A percentile compares a stretch with the other conserved stretches of the same genome.
Conservation (phyloP, 1,284 basidiomycete genomes). For the Cryptococcus sp. region DNA sequence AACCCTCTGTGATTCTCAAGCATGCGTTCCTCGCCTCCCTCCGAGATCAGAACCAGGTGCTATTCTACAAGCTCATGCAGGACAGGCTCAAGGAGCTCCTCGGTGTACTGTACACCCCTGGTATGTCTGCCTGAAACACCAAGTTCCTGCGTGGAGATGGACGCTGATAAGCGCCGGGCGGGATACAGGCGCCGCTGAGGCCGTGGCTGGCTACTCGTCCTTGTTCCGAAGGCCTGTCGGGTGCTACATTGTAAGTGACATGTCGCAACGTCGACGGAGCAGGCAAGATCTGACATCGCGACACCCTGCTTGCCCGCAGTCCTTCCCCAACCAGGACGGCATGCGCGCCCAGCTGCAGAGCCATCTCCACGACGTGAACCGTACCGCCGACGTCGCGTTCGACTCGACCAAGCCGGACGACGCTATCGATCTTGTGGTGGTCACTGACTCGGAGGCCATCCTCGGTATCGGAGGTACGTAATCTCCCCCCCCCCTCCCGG, state of each 20-base stretch:
- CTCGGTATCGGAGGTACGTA: conserved; percentile 60
- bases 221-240: conserved; percentile 66
- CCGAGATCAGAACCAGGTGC: conserved; percentile 60
- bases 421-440: conserved; percentile 64
- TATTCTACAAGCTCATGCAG: conserved; percentile 67
- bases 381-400: conserved; percentile 65
- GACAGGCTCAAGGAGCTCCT: conserved; percentile 69
- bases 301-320: conserved; percentile 19
- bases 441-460: conserved; percentile 78
- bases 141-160: neutral
- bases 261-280: too few species aligned
- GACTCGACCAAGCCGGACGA: conserved; percentile 61
- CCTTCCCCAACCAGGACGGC: conserved; percentile 61
- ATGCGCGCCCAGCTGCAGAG: conserved; percentile 58
- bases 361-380: conserved; percentile 48
- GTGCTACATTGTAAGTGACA: conserved; percentile 37
- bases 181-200: conserved; percentile 42
- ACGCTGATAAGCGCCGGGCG: neutral
- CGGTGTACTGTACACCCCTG: conserved; percentile 66
- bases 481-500: too few species aligned
- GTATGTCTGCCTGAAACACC: conserved; percentile 16
- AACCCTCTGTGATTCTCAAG: conserved; percentile 47
- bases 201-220: conserved; percentile 72
- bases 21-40: conserved; percentile 54
- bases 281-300: neutral